Evolutionary conservation across 225 moss, liverwort and hornwort species (phyloP), one percentile per base, ranked within the genome.

Genomic region (Straminergon stramineum): DNA sequence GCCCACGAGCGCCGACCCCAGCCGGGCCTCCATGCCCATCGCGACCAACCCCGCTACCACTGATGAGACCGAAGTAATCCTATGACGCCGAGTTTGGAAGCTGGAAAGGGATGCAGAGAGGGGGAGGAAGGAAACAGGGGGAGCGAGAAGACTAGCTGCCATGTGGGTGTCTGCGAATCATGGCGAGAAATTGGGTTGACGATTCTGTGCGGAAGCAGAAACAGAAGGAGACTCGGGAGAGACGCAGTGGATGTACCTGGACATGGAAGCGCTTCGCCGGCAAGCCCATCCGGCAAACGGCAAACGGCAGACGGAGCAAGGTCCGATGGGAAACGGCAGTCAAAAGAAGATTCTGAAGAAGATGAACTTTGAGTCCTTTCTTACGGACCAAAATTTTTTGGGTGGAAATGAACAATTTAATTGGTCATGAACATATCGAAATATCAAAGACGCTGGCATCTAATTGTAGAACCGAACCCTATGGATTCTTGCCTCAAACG

Each of bases 21-120:
- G 85, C 52, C 89, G 88, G 4, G 67, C 56, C 21, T 88, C 89
- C 79, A 87, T 91, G 84, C 84, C 93, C 93, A 92, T 93, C 17
- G 5, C 37, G 87, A 32, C 68, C 66, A 6, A 61, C 45, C 70
- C 87, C 48, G 58, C 68, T 6, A 66, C 3, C 76, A 52, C 76
- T 28, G 56, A 60, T 17, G 57, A 51, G 5, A 28, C 63, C 5
- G 51, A 37, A 11, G 10, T 2, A 28, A 41, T 57, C 32, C 26
- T 37, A 20, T 20, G 19, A 28, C 75, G 76, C 75, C 62, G 48
- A 63, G 76, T n/a, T 86, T 15, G 48, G 62, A 79, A 70, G 81
- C 43, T 70, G 69, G 55, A 55, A 19, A 83, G 55, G 62, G 88
- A 51, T 23, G 15, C 34, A 16, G 82, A 48, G 64, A 34, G 64